Base-by-base conservation (phyloP, 2,329 filamentous ascomycete genomes). In the Neonectria neomacrospora region DNA sequence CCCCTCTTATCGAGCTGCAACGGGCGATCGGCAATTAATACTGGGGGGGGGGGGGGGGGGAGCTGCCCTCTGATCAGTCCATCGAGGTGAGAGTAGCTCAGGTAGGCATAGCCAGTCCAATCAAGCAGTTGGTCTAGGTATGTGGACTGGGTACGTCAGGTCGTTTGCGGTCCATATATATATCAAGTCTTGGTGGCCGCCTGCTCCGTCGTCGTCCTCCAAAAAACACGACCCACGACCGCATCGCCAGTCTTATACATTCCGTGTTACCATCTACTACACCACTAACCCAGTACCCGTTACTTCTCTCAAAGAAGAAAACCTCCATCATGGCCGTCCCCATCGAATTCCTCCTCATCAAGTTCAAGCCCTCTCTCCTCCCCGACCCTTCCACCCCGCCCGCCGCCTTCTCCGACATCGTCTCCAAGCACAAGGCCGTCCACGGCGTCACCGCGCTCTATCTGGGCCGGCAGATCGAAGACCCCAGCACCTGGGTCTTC, bases 391-490 rank as follows among this genome's bases (percentile, higher is more conserved):
- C 71, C 16, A 64, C 67, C 16, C 73, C 74, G 22, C 73, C 73
- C 10, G 66, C 71, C 37, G 67, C 70, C 50, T 70, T 76, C 55
- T 65, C 69, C 58, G 67, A 69, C 45, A 65, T 73, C 68, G 72
- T 66, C 65, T 63, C 71, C 54, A 63, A 67, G 45, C 71, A 78
- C 20, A 73, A 74, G 53, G 70, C 75, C 44, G 67, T 75, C 48
- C 72, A 77, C 32, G 77, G 77, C 67, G 71, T 78, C 54, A 55
- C 66, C 54, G 70, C 71, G 56, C 63, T 80, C 32, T 76, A 80
- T 65, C 67, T 76, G 42, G 79, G 79, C 62, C 72, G 70, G 8
- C 73, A 77, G 34, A 57, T 77, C 52, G 79, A 81, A 66, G 69
- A 74, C 23, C 74, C 78, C 8, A 68, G 68, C 22, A 70, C 64